Percentiles rank a stretch among this genome's conserved stretches.
These are phyloP conservation scores for Cutaneotrichosporon sp. DNA, from an alignment of 1,284 basidiomycete species.

Conservation along the genomic window DNA sequence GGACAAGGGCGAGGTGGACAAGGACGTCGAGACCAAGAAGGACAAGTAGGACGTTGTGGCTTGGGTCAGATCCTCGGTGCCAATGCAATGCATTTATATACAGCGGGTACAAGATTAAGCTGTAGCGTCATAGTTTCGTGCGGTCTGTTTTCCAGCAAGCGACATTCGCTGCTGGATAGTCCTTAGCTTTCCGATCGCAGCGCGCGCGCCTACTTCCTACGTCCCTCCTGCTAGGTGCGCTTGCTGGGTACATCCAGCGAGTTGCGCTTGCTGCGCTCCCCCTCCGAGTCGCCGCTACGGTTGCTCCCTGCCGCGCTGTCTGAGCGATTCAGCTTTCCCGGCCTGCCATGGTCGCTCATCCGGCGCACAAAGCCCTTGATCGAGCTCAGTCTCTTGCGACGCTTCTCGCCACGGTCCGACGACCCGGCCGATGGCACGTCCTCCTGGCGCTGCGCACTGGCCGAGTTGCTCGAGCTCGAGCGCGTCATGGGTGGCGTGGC, in stretches of 20 bases:
- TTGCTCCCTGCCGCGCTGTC: not conserved
- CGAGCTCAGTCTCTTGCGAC: conserved; percentile 41
- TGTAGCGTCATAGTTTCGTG: too few relatives aligned
- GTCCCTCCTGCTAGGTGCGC: not conserved
- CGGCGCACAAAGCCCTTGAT: conserved; percentile 48
- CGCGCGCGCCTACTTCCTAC: not conserved
- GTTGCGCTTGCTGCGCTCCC: conserved; percentile 1
- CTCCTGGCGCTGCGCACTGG: not conserved
- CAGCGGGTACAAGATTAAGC: too few relatives aligned
- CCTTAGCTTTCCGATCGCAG: too few relatives aligned
- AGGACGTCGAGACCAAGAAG: conserved; percentile 31
- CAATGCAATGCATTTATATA: too few relatives aligned
- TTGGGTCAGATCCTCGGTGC: not conserved
- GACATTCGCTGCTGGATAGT: too few relatives aligned
- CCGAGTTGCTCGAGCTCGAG: conserved; percentile 4
- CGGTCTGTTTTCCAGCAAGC: too few relatives aligned
- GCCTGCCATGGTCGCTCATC: conserved; percentile 34
- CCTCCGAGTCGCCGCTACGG: conserved; percentile 2
- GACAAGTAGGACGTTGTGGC: conserved; percentile 25
- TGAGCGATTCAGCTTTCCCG: not conserved
- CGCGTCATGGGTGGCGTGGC: conserved; percentile 1
- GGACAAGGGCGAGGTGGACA: conserved; percentile 54
- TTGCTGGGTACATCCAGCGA: not conserved
- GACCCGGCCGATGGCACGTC: not conserved
- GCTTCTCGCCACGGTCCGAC: conserved; percentile 12